Conservation (phyloP, 106 monocot genomes). For the Platanthera zijinensis region DNA sequence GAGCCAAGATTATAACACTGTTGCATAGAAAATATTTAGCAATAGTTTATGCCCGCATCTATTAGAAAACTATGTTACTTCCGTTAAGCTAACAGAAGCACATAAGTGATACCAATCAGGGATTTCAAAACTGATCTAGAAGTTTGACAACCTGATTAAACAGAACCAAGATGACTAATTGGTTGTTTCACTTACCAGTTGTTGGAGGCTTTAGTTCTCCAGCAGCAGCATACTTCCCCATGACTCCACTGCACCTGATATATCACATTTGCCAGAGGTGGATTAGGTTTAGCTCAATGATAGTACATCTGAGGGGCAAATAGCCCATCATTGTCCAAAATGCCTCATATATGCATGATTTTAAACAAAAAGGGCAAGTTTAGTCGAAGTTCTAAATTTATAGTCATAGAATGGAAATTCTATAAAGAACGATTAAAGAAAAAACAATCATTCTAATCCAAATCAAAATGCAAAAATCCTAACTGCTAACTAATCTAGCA, state of each 20-base stretch:
- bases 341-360: not conserved
- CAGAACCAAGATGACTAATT: not conserved
- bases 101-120: not conserved
- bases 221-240: slow-evolving; percentile 98
- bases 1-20: too few relatives aligned
- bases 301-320: not conserved
- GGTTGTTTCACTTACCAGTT: slow-evolving; percentile 47
- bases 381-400: not conserved
- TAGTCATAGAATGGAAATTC: not conserved
- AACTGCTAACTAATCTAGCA: too few relatives aligned
- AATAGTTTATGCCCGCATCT: not conserved
- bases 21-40: not conserved
- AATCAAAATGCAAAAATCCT: too few relatives aligned
- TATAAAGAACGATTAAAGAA: not conserved
- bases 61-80: not conserved
- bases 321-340: not conserved
- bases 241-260: slow-evolving; percentile 93
- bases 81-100: not conserved
- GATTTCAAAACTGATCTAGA: not conserved
- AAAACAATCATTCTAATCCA: not conserved
- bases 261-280: not conserved
- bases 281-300: not conserved
- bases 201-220: slow-evolving; percentile 97
- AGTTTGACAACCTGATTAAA: not conserved
- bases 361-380: not conserved